Conservation (phyloP, 768 basidiomycete genomes). For the Butyriboletus loyo region DNA sequence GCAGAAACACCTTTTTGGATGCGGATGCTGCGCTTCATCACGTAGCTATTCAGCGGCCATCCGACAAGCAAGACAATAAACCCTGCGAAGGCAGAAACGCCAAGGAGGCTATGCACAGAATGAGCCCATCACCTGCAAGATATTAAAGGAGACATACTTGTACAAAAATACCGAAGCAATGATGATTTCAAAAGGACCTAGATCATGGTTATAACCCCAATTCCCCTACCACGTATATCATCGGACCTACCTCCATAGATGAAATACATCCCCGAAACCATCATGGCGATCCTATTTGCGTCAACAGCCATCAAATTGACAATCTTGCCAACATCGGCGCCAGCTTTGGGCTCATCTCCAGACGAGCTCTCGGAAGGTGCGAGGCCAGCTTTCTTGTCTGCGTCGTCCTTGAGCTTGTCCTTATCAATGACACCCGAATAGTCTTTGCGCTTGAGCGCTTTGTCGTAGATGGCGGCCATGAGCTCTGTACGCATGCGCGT, state of each 20-base stretch:
- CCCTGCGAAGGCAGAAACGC: conserved; percentile 46
- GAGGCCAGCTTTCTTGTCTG: conserved; percentile 19
- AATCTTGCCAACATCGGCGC: conserved; percentile 87
- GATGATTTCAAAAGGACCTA: conserved; percentile 74
- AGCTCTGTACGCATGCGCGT: conserved; percentile 75
- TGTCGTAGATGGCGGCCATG: conserved; percentile 87
- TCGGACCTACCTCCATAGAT: conserved; percentile 55
- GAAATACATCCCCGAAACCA: conserved; percentile 56
- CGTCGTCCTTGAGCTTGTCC: conserved; percentile 32
- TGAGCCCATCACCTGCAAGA: conserved; percentile 20
- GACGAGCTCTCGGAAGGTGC: conserved; percentile 24
- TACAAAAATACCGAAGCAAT: conserved; percentile 75
- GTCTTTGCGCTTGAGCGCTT: conserved; percentile 79
- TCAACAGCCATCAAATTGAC: conserved; percentile 88
- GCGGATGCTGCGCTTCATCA: conserved; percentile 37
- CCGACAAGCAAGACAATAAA: conserved; percentile 39
- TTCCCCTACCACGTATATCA: too few species aligned
- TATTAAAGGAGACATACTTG: conserved; percentile 42
- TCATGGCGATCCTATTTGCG: conserved; percentile 58
- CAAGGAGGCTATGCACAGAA: conserved; percentile 56
- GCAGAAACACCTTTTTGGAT: conserved; percentile 33
- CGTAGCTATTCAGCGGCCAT: conserved; percentile 39
- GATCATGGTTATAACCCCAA: not conserved
- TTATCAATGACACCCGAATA: conserved; percentile 72
- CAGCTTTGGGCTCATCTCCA: conserved; percentile 56